Conservation (phyloP, 2,329 filamentous ascomycete species). For the Leptographium radiaticola region DNA sequence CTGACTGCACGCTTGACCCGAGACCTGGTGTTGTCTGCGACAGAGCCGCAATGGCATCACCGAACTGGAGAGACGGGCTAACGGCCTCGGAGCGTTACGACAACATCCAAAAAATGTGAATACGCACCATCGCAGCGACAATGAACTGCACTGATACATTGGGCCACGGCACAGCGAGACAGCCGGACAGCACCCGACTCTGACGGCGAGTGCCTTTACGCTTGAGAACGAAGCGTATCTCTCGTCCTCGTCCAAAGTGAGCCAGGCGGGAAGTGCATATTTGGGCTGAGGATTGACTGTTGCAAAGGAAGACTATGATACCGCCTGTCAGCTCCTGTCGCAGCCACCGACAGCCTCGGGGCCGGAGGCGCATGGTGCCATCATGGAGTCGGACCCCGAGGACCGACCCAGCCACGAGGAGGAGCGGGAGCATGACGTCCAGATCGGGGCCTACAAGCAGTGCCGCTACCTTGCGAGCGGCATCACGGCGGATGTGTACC, state of each 20-base stretch:
- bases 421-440: conserved; percentile 20
- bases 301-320: conserved; percentile 44
- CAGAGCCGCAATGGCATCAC: not conserved
- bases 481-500: conserved; percentile 74
- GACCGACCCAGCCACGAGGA: not conserved
- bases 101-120: conserved; percentile 47
- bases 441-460: conserved; percentile 39
- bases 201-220: conserved; percentile 39
- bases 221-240: conserved; percentile 54
- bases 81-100: conserved; percentile 49
- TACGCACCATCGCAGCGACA: not conserved
- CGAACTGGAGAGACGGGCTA: conserved; percentile 36
- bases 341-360: not conserved
- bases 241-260: conserved; percentile 43
- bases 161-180: conserved; percentile 8
- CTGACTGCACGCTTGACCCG: too few relatives aligned
- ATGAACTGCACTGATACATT: too few relatives aligned
- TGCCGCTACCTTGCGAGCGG: conserved; percentile 50
- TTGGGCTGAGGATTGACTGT: not conserved
- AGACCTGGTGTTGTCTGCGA: too few relatives aligned
- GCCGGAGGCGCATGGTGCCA: conserved; percentile 4
- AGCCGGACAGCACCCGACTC: conserved; percentile 11
- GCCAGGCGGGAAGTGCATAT: conserved; percentile 6
- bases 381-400: conserved; percentile 1
- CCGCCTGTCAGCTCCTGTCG: conserved; percentile 21